A percentile compares a stretch with the other conserved stretches of the same genome.
Evolutionary conservation across 139 green algal genomes (phyloP).

Genomic region (Chlorella sp.): DNA sequence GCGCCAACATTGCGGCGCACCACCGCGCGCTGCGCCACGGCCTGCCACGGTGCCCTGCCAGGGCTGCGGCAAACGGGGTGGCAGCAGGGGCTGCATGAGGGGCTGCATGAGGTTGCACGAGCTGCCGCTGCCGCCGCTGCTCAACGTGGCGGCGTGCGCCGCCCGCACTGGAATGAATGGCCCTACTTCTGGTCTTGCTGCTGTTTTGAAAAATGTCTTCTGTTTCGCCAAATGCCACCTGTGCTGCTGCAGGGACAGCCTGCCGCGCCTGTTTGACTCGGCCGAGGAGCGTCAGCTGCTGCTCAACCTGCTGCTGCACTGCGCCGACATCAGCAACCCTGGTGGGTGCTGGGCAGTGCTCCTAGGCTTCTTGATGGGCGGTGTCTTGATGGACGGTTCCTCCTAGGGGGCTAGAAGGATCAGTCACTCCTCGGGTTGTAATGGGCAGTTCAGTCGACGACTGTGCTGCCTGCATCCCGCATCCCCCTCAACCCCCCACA

Average conservation of each 20-base stretch:
- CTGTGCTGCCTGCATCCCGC: not conserved
- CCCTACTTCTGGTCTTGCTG: not conserved
- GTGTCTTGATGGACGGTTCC: too few species aligned
- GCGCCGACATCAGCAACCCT: conserved; percentile 73
- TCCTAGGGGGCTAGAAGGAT: too few species aligned
- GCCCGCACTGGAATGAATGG: too few species aligned
- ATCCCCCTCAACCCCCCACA: not conserved
- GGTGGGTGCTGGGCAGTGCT: conserved; percentile 30
- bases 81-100: not conserved
- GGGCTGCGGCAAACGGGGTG: not conserved
- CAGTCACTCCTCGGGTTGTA: too few species aligned
- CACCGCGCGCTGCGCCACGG: conserved; percentile 21
- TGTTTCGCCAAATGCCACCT: not conserved
- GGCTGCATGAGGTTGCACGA: not conserved
- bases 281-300: conserved; percentile 68
- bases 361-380: too few species aligned
- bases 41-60: not conserved
- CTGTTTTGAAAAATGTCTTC: not conserved
- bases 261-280: conserved; percentile 44
- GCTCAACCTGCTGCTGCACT: conserved; percentile 67
- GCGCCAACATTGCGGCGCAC: conserved; percentile 22
- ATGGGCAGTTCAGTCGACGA: not conserved
- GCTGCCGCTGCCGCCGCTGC: not conserved
- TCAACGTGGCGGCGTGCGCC: not conserved
- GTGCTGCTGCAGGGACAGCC: conserved; percentile 8